Evolutionary conservation across 345 rosid species (phyloP).

Genomic region (Leavenworthia alabamica): DNA sequence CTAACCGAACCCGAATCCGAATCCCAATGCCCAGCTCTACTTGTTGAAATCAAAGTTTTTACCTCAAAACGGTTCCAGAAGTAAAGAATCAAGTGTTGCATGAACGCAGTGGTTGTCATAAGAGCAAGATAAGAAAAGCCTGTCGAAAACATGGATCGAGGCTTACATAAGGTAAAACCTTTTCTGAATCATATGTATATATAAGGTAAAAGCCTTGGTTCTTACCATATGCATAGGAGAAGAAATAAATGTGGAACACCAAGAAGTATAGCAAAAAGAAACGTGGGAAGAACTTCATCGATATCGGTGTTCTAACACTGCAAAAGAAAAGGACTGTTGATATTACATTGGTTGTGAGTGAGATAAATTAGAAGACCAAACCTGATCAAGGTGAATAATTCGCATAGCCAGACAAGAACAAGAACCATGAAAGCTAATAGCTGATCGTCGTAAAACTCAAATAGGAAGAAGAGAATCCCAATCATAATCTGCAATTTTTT

Average conservation of each 20-base stretch:
- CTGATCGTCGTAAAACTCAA: slow-evolving; percentile 97
- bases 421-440: slow-evolving; percentile 97
- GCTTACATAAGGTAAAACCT: too few species aligned
- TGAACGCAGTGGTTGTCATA: slow-evolving; percentile 81
- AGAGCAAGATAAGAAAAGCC: slow-evolving; percentile 96
- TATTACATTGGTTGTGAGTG: neutral
- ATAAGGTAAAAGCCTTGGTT: too few species aligned
- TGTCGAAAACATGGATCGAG: slow-evolving; percentile 33
- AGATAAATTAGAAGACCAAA: slow-evolving; percentile 33
- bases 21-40: too few species aligned
- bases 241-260: slow-evolving; percentile 97
- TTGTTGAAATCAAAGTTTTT: slow-evolving; percentile 1
- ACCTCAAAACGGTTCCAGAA: slow-evolving; percentile 99
- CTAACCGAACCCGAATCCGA: too few species aligned
- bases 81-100: slow-evolving; percentile 91
- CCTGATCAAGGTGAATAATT: slow-evolving; percentile 92
- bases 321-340: slow-evolving; percentile 12
- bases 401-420: slow-evolving; percentile 98
- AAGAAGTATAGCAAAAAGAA: slow-evolving; percentile 94
- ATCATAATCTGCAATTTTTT: slow-evolving; percentile 95
- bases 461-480: slow-evolving; percentile 91
- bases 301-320: slow-evolving; percentile 97
- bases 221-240: slow-evolving; percentile 87
- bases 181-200: too few species aligned
- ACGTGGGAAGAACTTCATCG: slow-evolving; percentile 99